Evolutionary conservation across 345 rosid species (phyloP).

Genomic region (Alliaria petiolata): DNA sequence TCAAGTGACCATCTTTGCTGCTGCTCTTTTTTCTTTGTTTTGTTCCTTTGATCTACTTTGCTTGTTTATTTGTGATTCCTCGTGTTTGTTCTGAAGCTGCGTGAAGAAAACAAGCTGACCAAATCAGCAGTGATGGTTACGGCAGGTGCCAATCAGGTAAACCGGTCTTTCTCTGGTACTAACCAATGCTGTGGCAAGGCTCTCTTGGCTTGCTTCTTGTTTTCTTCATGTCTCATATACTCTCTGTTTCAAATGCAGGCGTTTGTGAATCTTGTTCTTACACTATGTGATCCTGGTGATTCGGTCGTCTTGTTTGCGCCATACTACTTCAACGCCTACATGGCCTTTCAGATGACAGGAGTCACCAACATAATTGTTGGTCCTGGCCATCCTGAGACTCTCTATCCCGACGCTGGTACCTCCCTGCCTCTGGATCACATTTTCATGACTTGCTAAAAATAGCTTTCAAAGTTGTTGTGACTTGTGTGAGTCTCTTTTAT

Average conservation of each 20-base stretch:
- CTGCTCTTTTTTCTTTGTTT: not conserved
- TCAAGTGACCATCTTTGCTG: not conserved
- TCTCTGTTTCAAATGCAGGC: too few species aligned
- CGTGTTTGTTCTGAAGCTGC: slow-evolving; percentile 46
- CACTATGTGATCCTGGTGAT: slow-evolving; percentile 89
- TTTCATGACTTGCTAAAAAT: not conserved
- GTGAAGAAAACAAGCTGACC: slow-evolving; percentile 60
- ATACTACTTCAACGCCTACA: slow-evolving; percentile 94
- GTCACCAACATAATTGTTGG: slow-evolving; percentile 83
- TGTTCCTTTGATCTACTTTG: too few species aligned
- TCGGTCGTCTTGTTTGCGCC: slow-evolving; percentile 94
- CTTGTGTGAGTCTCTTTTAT: not conserved
- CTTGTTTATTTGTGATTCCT: not conserved
- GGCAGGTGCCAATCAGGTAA: slow-evolving; percentile 96
- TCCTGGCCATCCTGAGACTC: slow-evolving; percentile 63
- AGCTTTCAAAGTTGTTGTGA: not conserved
- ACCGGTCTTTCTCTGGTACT: too few species aligned
- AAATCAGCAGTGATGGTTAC: slow-evolving; percentile 91
- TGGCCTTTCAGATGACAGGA: slow-evolving; percentile 98
- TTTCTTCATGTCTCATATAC: too few species aligned
- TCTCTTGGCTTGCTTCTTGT: too few species aligned
- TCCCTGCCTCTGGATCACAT: not conserved
- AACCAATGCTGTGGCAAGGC: too few species aligned
- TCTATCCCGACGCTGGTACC: slow-evolving; percentile 87
- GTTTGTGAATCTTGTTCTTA: slow-evolving; percentile 80